These are phyloP conservation scores for Claviceps sp. DNA, from an alignment of 2,329 filamentous ascomycete genomes.

Conservation along the genomic window DNA sequence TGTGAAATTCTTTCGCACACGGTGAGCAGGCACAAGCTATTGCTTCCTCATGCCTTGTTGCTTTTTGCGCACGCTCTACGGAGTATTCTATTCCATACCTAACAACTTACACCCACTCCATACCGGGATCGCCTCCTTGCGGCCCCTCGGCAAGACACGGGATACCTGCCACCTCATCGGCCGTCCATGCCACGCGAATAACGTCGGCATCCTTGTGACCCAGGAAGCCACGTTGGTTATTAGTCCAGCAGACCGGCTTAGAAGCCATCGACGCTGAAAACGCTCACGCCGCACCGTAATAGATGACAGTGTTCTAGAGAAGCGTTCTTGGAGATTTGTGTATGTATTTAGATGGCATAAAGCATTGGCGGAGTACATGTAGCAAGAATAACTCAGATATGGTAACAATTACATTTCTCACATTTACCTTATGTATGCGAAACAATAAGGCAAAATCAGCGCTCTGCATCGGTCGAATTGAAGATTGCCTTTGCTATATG, in stretches of 20 bases:
- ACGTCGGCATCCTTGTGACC: conserved; percentile 9
- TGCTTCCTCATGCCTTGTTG: neutral
- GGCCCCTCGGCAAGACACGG: neutral
- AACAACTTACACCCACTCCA: neutral
- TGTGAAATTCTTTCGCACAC: too few relatives aligned
- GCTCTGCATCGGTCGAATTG: too few relatives aligned
- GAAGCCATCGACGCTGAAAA: conserved; percentile 78
- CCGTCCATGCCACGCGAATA: neutral
- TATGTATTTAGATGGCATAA: too few relatives aligned
- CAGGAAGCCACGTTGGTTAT: conserved; percentile 68
- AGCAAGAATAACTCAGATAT: too few relatives aligned
- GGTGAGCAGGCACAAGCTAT: neutral
- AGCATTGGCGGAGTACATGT: too few relatives aligned
- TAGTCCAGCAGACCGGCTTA: conserved; percentile 71
- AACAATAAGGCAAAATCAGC: too few relatives aligned
- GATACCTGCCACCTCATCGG: neutral
- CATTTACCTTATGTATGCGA: too few relatives aligned
- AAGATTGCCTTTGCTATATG: too few relatives aligned
- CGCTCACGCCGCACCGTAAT: conserved; percentile 50
- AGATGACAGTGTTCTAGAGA: too few relatives aligned
- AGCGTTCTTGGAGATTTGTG: too few relatives aligned
- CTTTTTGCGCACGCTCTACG: too few relatives aligned
- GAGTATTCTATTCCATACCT: neutral
- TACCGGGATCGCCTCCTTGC: neutral
- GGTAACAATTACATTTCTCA: too few relatives aligned